Base-by-base conservation (phyloP, 2,329 filamentous ascomycete genomes). In the Trichoderma arundinaceum region DNA sequence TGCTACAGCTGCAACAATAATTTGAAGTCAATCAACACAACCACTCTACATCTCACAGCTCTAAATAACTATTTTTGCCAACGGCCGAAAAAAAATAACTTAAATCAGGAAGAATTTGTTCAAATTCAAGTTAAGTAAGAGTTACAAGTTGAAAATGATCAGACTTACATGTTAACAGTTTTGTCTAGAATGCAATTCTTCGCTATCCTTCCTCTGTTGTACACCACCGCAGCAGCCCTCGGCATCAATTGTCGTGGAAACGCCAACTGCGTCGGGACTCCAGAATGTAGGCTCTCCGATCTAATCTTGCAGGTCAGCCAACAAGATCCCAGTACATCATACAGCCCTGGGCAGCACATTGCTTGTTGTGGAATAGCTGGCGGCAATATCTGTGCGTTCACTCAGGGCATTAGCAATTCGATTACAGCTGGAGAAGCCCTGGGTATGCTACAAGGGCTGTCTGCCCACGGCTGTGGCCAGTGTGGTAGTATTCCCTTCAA, bases 171-270 rank as follows among this genome's bases (percentile, higher is more conserved):
- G 7, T 0, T 35, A 33, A 58, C 12, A 48, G 0, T 10, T 19
- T 52, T 3, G n/a, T 17, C 35, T 10, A 66, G 64, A 32, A 66
- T 62, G 46, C 57, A 53, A 41, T 53, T 52, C 46, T 19, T 66
- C 35, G 33, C 57, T 9, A n/a, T 66, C 22, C 56, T 62, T 10
- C 46, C 56, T 39, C 6, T 66, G 7, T 4, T 66, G 35, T 61
- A 56, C 19, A 43, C 64, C 46, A 13, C 35, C 8, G 64, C 44
- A 2, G 28, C 64, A 38, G 56, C 64, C 12, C 48, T 62, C 15
- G 64, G 64, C 60, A 66, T 66, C 46, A 66, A 66, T 22, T 66
- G 64, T 22, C n/a, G 57, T 13, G 64, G 64, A n/a, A 66, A 51
- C 13, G 10, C 57, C 22, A 66, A 66, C 57, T 66, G 64, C 22